Evolutionary conservation across 805 yeast genomes (phyloP).

Genomic region (Priceomyces fermenticarens): DNA sequence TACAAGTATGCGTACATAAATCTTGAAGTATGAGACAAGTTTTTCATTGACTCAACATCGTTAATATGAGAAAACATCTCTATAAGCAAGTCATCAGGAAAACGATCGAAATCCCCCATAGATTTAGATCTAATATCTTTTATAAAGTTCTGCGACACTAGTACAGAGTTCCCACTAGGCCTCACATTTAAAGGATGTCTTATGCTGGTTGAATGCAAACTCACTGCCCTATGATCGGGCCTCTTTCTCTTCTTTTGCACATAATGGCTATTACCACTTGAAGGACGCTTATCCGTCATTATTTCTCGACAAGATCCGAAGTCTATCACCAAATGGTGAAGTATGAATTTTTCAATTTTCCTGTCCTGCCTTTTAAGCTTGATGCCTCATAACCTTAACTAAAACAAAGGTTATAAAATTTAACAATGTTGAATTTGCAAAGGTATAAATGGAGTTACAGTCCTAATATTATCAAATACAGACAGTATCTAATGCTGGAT

Average conservation of each 20-base stretch:
- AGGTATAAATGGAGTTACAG: too few relatives aligned
- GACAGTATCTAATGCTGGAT: too few relatives aligned
- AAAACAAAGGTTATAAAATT: too few relatives aligned
- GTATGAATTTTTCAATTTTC: too few relatives aligned
- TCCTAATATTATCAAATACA: too few relatives aligned
- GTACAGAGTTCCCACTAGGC: conserved; percentile 68
- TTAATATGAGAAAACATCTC: conserved; percentile 49
- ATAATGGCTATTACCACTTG: neutral
- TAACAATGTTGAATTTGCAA: too few relatives aligned
- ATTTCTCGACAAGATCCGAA: neutral
- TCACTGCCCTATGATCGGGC: conserved; percentile 1
- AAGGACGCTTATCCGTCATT: neutral
- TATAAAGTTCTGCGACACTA: conserved; percentile 12
- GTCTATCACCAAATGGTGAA: too few relatives aligned
- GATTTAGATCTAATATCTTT: conserved; percentile 16
- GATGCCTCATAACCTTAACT: too few relatives aligned
- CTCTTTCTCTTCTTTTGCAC: neutral
- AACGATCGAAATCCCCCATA: conserved; percentile 51
- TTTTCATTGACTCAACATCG: conserved; percentile 45
- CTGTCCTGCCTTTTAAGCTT: too few relatives aligned
- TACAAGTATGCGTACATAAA: conserved; percentile 67
- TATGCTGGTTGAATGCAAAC: conserved; percentile 24
- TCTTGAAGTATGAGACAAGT: conserved; percentile 58
- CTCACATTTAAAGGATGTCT: conserved; percentile 71
- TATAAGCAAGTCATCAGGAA: conserved; percentile 66